Base-by-base conservation (phyloP, 768 basidiomycete genomes). In the Paxillus ammoniavirescens region DNA sequence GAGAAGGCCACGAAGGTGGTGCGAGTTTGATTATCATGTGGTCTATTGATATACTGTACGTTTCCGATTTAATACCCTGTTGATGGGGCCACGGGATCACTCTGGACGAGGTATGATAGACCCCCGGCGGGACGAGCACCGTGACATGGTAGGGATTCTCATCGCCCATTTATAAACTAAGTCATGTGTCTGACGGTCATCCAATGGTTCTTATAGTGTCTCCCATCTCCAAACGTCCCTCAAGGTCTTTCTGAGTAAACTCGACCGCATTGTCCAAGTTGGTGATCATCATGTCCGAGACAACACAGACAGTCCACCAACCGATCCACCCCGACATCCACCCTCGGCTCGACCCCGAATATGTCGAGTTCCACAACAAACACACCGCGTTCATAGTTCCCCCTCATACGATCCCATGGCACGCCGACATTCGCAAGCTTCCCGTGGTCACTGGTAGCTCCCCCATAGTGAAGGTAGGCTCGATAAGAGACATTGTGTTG, bases 261-360 rank as follows among this genome's bases (percentile, higher is more conserved):
- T 15, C 49, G 33, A 33, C 3, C 26, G 26, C 33, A 47, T 13
- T 31, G n/a, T 10, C 8, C 33, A n/a, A n/a, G n/a, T 30, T 30
- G 28, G 28, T 30, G 8, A 14, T 23, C 35, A 61, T 61, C 35
- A 61, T 61, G 60, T 49, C 61, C 17, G 49, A 51, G 3, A 26
- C 33, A 5, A 21, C n/a, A 21, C n/a, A 26, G 21, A 43, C n/a
- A 31, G 21, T 72, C 38, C 57, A 60, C 50, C 78, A 82, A 49
- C 82, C 84, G 14, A 69, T 90, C 17, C 82, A 88, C 58, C 82
- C 84, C 1, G 80, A 82, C 8, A 68, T 89, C 52, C 62, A 83
- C 21, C 58, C 73, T 7, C 75, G 71, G 26, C 75, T 89, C 47
- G 82, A 86, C 61, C 79, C 85, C 8, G 82, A 87, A 62, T 90